Evolutionary conservation across 495 filamentous ascomycete species (phyloP).

Genomic region (Rostrohypoxylon terebratum): DNA sequence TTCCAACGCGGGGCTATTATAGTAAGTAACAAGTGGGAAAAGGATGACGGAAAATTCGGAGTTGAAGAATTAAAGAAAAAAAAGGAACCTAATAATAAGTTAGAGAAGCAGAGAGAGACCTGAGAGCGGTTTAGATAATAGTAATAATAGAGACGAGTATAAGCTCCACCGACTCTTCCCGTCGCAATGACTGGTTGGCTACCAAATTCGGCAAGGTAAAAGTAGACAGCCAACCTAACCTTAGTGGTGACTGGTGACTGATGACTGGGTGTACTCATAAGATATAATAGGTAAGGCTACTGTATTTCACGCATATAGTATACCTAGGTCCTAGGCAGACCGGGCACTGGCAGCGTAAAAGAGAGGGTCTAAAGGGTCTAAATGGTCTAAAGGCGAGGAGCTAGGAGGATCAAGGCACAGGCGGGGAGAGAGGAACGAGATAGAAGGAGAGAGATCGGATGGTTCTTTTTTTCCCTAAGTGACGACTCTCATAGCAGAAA

Average conservation of each 20-base stretch:
- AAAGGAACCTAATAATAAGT: not conserved
- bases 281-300: constrained; percentile 28
- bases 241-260: constrained; percentile 7
- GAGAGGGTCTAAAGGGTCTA: not conserved
- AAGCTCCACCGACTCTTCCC: constrained; percentile 22
- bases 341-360: not conserved
- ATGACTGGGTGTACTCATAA: not conserved
- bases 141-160: constrained; percentile 21
- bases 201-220: constrained; percentile 34
- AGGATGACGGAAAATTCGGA: not conserved
- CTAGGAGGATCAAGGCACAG: not conserved
- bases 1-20: constrained; percentile 12
- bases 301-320: constrained; percentile 24
- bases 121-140: constrained; percentile 20
- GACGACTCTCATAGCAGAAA: constrained; percentile 48
- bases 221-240: constrained; percentile 23
- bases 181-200: constrained; percentile 12
- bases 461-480: constrained; percentile 44
- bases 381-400: constrained; percentile 3
- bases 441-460: constrained; percentile 33
- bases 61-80: not conserved
- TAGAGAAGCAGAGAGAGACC: not conserved
- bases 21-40: constrained; percentile 10
- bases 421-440: constrained; percentile 34
- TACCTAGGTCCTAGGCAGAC: too few species aligned